Conservation (phyloP, 768 basidiomycete species). For the Rhizopogon salebrosus region DNA sequence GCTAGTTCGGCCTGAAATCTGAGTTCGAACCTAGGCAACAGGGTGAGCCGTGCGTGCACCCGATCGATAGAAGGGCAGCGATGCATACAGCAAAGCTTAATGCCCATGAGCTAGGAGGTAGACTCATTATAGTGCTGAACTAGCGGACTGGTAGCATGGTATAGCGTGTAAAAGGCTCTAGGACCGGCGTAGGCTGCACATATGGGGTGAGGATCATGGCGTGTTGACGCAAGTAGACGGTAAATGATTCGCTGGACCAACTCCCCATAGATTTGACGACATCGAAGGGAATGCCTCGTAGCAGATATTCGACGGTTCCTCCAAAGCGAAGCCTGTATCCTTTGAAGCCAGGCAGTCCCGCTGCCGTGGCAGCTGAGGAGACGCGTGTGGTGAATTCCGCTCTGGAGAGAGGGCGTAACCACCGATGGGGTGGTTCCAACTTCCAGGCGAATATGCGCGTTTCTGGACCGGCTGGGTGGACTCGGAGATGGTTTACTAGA, state of each 20-base stretch:
- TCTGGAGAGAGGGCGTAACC: no score
- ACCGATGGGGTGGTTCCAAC: conserved; percentile 2
- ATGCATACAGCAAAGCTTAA: not conserved
- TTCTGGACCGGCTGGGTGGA: conserved; percentile 2
- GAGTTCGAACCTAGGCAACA: not conserved
- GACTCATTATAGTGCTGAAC: not conserved
- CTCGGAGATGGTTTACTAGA: conserved; percentile 8
- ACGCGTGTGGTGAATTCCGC: no score
- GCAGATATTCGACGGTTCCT: conserved; percentile 20
- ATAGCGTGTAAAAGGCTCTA: no score
- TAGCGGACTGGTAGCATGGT: not conserved
- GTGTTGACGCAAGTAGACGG: conserved; percentile 21
- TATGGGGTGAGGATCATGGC: no score
- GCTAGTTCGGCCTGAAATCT: no score
- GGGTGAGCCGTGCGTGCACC: not conserved
- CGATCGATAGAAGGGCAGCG: not conserved
- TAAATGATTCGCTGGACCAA: conserved; percentile 29
- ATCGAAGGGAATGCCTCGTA: conserved; percentile 23
- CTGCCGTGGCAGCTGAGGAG: no score
- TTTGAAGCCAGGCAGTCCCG: no score
- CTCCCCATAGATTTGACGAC: conserved; percentile 26
- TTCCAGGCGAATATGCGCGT: conserved; percentile 10
- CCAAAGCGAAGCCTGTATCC: conserved; percentile 23
- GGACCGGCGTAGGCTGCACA: no score
- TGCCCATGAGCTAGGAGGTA: not conserved